phyloP scores from a whole-genome alignment of 2,329 filamentous ascomycete genomes.

The Exophiala sp. region DNA sequence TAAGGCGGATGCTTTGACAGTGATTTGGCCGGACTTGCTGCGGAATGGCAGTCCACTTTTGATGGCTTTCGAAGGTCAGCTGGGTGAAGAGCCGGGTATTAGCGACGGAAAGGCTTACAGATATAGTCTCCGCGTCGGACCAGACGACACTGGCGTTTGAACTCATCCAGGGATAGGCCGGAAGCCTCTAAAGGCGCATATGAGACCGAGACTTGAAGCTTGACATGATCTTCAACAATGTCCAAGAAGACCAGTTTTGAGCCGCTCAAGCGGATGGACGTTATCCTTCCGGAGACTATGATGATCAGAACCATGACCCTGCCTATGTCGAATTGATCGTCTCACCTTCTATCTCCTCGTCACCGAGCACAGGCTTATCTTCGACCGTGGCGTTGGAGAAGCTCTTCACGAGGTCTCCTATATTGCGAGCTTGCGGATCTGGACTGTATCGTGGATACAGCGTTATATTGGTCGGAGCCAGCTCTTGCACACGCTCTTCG shows the following conservation, averaged over 20 bases:
- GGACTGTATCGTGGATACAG: slow-evolving; percentile 16
- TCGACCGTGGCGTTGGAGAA: slow-evolving; percentile 6
- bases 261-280: slow-evolving; percentile 66
- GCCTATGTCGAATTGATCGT: slow-evolving; percentile 10
- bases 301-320: slow-evolving; percentile 37
- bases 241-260: slow-evolving; percentile 82
- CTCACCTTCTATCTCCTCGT: slow-evolving; percentile 15
- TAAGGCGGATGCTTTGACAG: slow-evolving; percentile 64
- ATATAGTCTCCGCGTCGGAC: slow-evolving; percentile 80
- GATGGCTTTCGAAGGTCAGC: slow-evolving; percentile 50
- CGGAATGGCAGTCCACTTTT: slow-evolving; percentile 63
- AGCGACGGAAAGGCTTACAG: slow-evolving; percentile 53
- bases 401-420: slow-evolving; percentile 33
- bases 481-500: slow-evolving; percentile 37
- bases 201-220: slow-evolving; percentile 64
- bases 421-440: slow-evolving; percentile 24
- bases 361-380: neutral
- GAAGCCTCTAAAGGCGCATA: slow-evolving; percentile 32
- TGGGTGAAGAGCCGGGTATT: slow-evolving; percentile 15
- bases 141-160: slow-evolving; percentile 46
- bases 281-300: slow-evolving; percentile 64
- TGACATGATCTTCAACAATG: slow-evolving; percentile 67
- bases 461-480: slow-evolving; percentile 31
- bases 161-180: slow-evolving; percentile 41
- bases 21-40: slow-evolving; percentile 71